Base-by-base conservation (phyloP, 2,329 filamentous ascomycete species). In the Elsinoe fawcettii region DNA sequence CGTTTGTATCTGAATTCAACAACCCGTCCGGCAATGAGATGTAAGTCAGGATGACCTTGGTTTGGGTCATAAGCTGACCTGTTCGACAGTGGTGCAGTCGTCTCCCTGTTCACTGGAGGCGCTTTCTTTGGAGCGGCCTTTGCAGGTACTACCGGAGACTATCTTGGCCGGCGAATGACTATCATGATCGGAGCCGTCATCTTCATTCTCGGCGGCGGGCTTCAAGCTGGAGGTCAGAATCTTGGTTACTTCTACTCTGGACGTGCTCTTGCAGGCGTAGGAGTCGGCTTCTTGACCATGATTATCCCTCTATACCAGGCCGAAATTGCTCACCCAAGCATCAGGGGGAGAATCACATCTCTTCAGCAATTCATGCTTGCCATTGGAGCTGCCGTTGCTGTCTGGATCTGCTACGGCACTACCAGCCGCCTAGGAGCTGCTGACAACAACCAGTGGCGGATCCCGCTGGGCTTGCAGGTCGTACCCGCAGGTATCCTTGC, bases 321-420 rank as follows among this genome's bases (percentile, higher is more conserved):
- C 20, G 88, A 93, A 66, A 78, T 92, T 22, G 84, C 85, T 2
- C 88, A 92, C 67, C 88, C 88, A 1, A 80, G 79, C 58, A 92
- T 92, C 65, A 81, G 88, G 68, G 88, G 88, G 11, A 77, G 84
- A 61, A 80, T 93, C 30, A 90, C 87, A 0, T 80, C 83, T 27
- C 75, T 92, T 2, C 88, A 91, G 69, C 88, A 91, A 65, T 90
- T 91, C 66, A 91, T 91, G 87, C 16, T 92, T 54, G 88, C 87
- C 1, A 80, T 92, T 25, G 88, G 88, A 58, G 75, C 86, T 14
- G 78, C 93, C 1, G 73, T 84, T 14, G 88, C 88, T 0, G 78
- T 83, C 0, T 90, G 87, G 87, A 82, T 87, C 49, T 83, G 82
- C 0, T 80, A 83, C 59, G 62, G 69, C 1, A 65, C 70, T 1